Conservation (phyloP, 495 filamentous ascomycete species). For the Melanomma pulvis-pyrius region DNA sequence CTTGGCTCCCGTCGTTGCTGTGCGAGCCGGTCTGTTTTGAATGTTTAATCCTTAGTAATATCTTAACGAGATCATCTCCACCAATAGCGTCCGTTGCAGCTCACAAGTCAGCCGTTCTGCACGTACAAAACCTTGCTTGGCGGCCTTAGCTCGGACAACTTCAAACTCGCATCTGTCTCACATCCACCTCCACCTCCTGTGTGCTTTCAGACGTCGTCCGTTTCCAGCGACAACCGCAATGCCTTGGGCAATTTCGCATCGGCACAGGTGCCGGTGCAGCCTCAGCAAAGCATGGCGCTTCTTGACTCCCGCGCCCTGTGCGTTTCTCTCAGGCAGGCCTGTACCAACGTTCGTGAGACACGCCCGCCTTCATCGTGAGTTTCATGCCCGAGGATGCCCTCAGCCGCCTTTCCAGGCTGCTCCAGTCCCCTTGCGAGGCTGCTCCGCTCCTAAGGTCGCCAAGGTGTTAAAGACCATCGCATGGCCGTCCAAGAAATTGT, state of each 20-base stretch:
- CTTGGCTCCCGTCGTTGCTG: conserved; percentile 25
- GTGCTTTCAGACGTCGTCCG: conserved; percentile 29
- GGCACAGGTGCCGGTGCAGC: conserved; percentile 10
- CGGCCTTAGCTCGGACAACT: conserved; percentile 10
- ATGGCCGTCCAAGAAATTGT: conserved; percentile 28
- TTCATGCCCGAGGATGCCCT: conserved; percentile 32
- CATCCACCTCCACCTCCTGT: conserved; percentile 23
- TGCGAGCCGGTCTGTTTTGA: no score
- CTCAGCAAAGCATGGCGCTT: conserved; percentile 27
- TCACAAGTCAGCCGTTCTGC: no score
- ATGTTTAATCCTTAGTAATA: no score
- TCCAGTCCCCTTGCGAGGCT: conserved; percentile 12
- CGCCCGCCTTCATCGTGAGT: conserved; percentile 38
- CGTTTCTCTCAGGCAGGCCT: conserved; percentile 17
- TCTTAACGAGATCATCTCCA: no score
- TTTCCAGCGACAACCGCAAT: conserved; percentile 36
- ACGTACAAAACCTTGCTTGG: no score
- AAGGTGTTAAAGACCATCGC: conserved; percentile 33
- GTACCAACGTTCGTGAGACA: conserved; percentile 34
- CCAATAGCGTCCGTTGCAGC: no score
- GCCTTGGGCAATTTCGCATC: conserved; percentile 25
- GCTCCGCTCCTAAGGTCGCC: conserved; percentile 23
- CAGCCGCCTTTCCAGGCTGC: conserved; percentile 26
- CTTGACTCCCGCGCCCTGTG: conserved; percentile 28
- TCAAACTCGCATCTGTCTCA: conserved; percentile 21